Evolutionary conservation across 805 yeast genomes (phyloP), one percentile per base, ranked within the genome.

Genomic region (Lipomyces kockii): DNA sequence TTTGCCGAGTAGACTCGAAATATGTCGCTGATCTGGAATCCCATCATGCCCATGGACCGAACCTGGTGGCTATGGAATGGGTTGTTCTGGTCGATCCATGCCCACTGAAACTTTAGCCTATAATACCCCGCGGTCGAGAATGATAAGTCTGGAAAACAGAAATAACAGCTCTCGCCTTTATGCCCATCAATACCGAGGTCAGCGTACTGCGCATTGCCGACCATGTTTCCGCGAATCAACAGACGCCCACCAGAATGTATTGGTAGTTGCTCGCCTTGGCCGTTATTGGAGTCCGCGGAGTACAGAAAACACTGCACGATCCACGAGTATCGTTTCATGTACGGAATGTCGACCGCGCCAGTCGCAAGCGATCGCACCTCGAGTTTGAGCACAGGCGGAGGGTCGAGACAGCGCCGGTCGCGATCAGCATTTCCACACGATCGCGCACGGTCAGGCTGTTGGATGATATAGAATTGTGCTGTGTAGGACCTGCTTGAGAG

Each of bases 1-100:
- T 78, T 78, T 6, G 80, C 78, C n/a, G 78, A 72, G 66, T 77
- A 78, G n/a, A 75, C 79, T 35, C 72, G 68, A 53, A 77, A 71
- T 29, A 70, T 58, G 60, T 73, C 69, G 5, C 77, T 71, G 35
- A 66, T 63, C 51, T 67, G 72, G 58, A 56, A 64, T 8, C 74
- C 75, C 68, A 68, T 67, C 29, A 57, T 60, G 37, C 71, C 71
- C 63, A 68, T 68, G 17, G 67, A 61, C 34, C 71, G 65, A 51
- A 61, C 62, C 53, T 51, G 66, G 67, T 61, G 35, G 29, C 65
- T 64, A 12, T 62, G 55, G 12, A 52, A 37, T n/a, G 65, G 59
- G 14, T 59, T 67, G 58, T 69, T 61, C 60, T 63, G 71, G 58
- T 78, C 80, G 59, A 70, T 77, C 71, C 71, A 68, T 14, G 68